Percentiles rank a stretch among this genome's conserved stretches.
phyloP scores from a whole-genome alignment of 2,329 filamentous ascomycete species.

The Penicillium corylophilum region DNA sequence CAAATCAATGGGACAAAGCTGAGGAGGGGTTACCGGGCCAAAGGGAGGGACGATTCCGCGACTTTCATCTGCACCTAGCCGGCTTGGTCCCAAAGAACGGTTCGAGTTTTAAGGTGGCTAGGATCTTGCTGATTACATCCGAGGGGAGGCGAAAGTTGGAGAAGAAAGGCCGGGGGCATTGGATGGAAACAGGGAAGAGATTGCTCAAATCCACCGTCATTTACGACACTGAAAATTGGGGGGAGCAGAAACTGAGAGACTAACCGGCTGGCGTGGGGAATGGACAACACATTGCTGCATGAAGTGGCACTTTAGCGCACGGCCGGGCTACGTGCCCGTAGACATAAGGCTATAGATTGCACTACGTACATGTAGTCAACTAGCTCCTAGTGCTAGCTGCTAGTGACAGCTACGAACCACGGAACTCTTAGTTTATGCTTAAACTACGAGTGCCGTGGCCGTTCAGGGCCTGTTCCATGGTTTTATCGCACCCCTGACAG shows the following conservation, averaged over 20 bases:
- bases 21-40: not conserved
- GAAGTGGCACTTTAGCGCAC: not conserved
- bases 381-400: not conserved
- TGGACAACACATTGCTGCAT: not conserved
- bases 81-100: not conserved
- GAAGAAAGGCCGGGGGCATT: not conserved
- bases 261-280: not conserved
- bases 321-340: not conserved
- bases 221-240: not conserved
- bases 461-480: conserved; percentile 19
- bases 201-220: not conserved
- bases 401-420: conserved; percentile 9
- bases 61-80: not conserved
- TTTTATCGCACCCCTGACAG: conserved; percentile 15
- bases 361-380: not conserved
- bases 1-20: not conserved
- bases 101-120: not conserved
- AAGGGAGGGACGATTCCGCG: not conserved
- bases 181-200: not conserved
- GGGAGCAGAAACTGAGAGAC: not conserved
- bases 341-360: not conserved
- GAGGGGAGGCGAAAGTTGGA: not conserved
- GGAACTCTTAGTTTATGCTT: conserved; percentile 23
- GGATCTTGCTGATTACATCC: not conserved
- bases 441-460: conserved; percentile 17